phyloP scores from a whole-genome alignment of 1,284 basidiomycete species.

The Porodaedalea pini region DNA sequence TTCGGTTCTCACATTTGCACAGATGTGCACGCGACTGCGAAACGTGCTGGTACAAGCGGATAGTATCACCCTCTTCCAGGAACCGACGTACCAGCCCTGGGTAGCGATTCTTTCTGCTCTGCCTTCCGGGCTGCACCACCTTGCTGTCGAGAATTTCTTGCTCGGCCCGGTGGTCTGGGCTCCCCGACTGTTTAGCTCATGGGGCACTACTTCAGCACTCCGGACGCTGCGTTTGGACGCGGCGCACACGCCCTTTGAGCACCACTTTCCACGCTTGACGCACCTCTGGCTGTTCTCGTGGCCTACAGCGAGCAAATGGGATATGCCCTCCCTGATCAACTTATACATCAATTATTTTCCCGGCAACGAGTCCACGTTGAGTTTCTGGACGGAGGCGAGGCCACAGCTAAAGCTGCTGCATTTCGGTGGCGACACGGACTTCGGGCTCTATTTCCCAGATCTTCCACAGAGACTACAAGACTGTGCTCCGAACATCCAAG shows the following conservation, averaged over 20 bases:
- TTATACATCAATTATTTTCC: slow-evolving; percentile 11
- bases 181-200: background rate
- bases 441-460: slow-evolving; percentile 10
- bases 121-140: background rate
- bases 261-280: slow-evolving; percentile 5
- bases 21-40: background rate
- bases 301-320: slow-evolving; percentile 7
- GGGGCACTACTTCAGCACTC: background rate
- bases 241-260: background rate
- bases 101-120: slow-evolving; percentile 1
- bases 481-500: background rate
- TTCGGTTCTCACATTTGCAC: background rate
- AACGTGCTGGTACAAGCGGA: slow-evolving; percentile 4
- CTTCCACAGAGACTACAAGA: background rate
- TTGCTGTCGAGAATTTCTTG: slow-evolving; percentile 5
- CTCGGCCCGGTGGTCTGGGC: slow-evolving; percentile 9
- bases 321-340: background rate
- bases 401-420: background rate
- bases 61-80: slow-evolving; percentile 1
- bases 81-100: slow-evolving; percentile 13
- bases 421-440: slow-evolving; percentile 11
- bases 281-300: slow-evolving; percentile 11
- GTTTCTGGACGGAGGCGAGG: background rate
- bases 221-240: slow-evolving; percentile 6
- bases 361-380: background rate